phyloP scores from a whole-genome alignment of 2,329 filamentous ascomycete species.

The Neofusicoccum sp. region DNA sequence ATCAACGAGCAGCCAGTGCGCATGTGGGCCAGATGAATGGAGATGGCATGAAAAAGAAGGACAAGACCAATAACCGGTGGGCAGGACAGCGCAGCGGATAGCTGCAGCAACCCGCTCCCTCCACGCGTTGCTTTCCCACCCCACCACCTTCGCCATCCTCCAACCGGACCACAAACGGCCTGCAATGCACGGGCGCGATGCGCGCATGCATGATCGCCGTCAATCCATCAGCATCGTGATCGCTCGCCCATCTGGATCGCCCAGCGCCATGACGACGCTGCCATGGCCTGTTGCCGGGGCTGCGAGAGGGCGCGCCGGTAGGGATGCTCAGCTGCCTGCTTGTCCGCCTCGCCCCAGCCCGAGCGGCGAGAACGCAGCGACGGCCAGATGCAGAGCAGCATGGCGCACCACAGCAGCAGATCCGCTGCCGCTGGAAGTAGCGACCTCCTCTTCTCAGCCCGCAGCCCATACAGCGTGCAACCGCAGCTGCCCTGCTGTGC shows the following conservation, averaged over 20 bases:
- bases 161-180: constrained; percentile 2
- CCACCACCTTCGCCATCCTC: not conserved
- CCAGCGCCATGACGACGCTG: not conserved
- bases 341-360: too few species aligned
- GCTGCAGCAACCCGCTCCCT: constrained; percentile 17
- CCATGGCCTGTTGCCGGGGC: not conserved
- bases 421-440: too few species aligned
- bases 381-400: too few species aligned
- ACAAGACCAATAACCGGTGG: not conserved
- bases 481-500: too few species aligned
- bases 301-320: not conserved
- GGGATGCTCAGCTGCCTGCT: too few species aligned
- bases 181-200: not conserved
- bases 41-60: not conserved
- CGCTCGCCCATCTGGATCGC: not conserved
- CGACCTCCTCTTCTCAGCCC: too few species aligned
- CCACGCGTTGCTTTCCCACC: not conserved
- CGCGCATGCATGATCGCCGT: not conserved
- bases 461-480: too few species aligned
- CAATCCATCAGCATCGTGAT: not conserved
- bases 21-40: not conserved
- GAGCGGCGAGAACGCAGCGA: too few species aligned
- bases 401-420: too few species aligned
- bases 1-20: not conserved
- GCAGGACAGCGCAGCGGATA: constrained; percentile 11